These are phyloP conservation scores for Globomyces sp. DNA, from an alignment of 371 early-diverging fungal genomes.

Conservation along the genomic window DNA sequence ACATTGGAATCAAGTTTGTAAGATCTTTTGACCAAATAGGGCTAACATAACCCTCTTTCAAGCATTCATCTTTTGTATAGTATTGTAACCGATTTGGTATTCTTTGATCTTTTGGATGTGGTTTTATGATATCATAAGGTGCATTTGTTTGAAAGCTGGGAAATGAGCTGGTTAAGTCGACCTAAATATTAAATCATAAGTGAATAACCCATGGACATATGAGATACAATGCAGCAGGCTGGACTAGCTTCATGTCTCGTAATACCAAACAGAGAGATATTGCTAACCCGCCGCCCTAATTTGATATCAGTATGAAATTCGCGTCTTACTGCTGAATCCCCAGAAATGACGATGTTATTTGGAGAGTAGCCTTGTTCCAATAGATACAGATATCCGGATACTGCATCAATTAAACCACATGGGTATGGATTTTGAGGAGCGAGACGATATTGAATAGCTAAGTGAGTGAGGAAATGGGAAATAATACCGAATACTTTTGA, in stretches of 20 bases:
- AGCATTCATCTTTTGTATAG: constrained; percentile 12
- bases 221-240: constrained; percentile 12
- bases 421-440: constrained; percentile 35
- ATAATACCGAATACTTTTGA: constrained; percentile 10
- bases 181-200: neutral
- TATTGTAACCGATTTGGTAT: constrained; percentile 15
- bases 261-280: constrained; percentile 25
- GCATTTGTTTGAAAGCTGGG: neutral
- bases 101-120: constrained; percentile 7
- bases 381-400: constrained; percentile 20
- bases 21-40: constrained; percentile 15
- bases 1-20: constrained; percentile 2
- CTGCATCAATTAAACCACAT: constrained; percentile 27
- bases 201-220: constrained; percentile 20
- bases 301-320: neutral
- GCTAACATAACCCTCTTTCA: constrained; percentile 13
- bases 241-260: constrained; percentile 8
- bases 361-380: neutral
- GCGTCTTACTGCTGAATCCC: constrained; percentile 51
- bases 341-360: constrained; percentile 43
- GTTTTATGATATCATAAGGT: constrained; percentile 10
- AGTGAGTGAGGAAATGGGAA: neutral
- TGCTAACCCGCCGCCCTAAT: constrained; percentile 51
- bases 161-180: constrained; percentile 14
- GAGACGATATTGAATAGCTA: constrained; percentile 31